Percentiles rank a stretch among this genome's conserved stretches.
These are phyloP conservation scores for Bryoerythrophyllum caledonicum DNA, from an alignment of 225 moss, liverwort and hornwort species.

Conservation along the genomic window DNA sequence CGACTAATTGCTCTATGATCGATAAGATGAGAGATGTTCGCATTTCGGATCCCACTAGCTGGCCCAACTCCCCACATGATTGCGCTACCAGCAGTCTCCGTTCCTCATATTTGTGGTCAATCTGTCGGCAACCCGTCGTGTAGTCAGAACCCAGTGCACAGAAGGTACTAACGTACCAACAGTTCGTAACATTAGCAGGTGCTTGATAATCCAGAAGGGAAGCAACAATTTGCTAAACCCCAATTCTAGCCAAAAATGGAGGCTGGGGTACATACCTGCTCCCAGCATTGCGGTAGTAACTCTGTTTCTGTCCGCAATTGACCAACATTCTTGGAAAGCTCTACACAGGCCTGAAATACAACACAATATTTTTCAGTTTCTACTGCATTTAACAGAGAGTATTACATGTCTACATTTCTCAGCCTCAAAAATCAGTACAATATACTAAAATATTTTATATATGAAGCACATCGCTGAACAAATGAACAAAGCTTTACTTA, in stretches of 20 bases:
- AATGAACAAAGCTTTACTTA: not conserved
- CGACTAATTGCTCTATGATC: conserved; percentile 84
- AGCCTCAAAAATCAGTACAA: not conserved
- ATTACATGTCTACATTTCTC: not conserved
- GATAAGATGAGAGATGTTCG: conserved; percentile 92
- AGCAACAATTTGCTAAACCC: conserved; percentile 7
- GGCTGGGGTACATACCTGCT: conserved; percentile 55
- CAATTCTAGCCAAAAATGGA: conserved; percentile 17
- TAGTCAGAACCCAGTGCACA: conserved; percentile 18
- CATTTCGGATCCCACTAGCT: conserved; percentile 90
- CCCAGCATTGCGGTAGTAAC: conserved; percentile 98
- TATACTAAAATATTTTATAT: not conserved
- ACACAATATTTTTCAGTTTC: conserved; percentile 24
- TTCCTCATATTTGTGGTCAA: conserved; percentile 98
- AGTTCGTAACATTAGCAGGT: conserved; percentile 8
- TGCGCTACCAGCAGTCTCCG: conserved; percentile 92
- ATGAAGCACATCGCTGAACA: not conserved
- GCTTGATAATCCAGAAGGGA: not conserved
- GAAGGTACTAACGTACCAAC: not conserved
- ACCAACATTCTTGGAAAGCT: conserved; percentile 77
- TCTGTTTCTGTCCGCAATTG: conserved; percentile 90
- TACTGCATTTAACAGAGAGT: conserved; percentile 13
- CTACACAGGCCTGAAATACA: conserved; percentile 78
- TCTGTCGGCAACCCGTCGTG: conserved; percentile 42
- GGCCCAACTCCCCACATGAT: conserved; percentile 95